A percentile compares a stretch with the other conserved stretches of the same genome.
Conservation (phyloP, 1,284 basidiomycete genomes). For the Takashimella koratensis region DNA sequence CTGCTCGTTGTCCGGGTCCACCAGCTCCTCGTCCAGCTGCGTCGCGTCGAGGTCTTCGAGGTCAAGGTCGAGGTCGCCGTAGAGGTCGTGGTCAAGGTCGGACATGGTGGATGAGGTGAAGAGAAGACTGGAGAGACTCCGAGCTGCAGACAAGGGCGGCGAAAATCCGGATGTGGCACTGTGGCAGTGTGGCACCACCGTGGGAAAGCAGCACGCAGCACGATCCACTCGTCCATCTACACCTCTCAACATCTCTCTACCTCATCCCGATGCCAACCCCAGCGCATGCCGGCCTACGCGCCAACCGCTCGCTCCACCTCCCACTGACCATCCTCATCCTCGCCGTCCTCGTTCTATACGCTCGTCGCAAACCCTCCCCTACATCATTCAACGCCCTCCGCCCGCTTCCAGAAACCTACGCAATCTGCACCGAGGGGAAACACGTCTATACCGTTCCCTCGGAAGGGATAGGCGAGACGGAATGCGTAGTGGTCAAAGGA, state of each 20-base stretch:
- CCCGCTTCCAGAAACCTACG: constrained; percentile 30
- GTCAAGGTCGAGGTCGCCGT: constrained; percentile 37
- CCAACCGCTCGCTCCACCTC: constrained; percentile 32
- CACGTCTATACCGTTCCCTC: constrained; percentile 33
- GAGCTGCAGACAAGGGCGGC: background rate
- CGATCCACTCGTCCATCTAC: background rate
- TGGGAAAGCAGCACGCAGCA: background rate
- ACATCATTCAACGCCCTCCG: background rate
- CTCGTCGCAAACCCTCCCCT: constrained; percentile 12
- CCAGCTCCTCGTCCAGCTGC: constrained; percentile 35
- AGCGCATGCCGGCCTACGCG: constrained; percentile 12
- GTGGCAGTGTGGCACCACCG: constrained; percentile 1
- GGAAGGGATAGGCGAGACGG: constrained; percentile 47
- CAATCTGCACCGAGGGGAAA: constrained; percentile 34
- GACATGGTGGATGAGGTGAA: constrained; percentile 23
- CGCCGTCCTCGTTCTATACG: constrained; percentile 33
- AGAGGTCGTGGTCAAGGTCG: constrained; percentile 39
- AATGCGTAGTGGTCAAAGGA: constrained; percentile 66
- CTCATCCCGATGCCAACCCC: constrained; percentile 6
- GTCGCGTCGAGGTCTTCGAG: constrained; percentile 42
- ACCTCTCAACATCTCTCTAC: background rate
- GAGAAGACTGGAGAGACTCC: background rate
- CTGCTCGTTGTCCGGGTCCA: constrained; percentile 25
- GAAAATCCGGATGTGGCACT: background rate
- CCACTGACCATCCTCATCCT: constrained; percentile 37